A percentile compares a stretch with the other conserved stretches of the same genome.
Evolutionary conservation across 352 stramenopile genomes (phyloP).

Genomic region (Halophytophthora batemanensis): DNA sequence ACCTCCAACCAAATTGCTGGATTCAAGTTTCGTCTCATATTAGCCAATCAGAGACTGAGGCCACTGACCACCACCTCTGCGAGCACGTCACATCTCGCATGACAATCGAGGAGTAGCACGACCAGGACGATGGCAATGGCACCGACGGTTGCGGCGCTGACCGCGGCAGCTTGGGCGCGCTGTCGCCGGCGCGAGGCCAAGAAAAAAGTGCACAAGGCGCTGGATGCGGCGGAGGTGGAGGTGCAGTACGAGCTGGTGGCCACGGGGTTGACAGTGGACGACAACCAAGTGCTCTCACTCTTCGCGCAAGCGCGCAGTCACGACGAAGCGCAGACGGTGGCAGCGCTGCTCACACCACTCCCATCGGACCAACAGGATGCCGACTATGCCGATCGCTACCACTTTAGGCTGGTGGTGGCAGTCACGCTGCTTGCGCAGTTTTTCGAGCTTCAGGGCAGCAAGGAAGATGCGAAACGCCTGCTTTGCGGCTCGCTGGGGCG

Average conservation of each 20-base stretch:
- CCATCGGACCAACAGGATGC: slow-evolving; percentile 9
- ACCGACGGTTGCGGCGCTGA: slow-evolving; percentile 1
- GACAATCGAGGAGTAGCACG: too few relatives aligned
- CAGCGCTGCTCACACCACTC: slow-evolving; percentile 43
- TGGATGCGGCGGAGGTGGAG: slow-evolving; percentile 24
- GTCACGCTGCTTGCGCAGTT: slow-evolving; percentile 23
- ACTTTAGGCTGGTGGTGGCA: slow-evolving; percentile 42
- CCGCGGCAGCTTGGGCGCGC: slow-evolving; percentile 19
- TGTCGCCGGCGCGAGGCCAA: slow-evolving; percentile 18
- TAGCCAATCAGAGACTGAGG: too few relatives aligned
- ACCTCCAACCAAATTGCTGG: too few relatives aligned
- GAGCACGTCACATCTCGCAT: too few relatives aligned
- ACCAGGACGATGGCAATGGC: not conserved
- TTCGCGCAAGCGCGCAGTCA: slow-evolving; percentile 5
- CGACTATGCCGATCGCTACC: slow-evolving; percentile 27
- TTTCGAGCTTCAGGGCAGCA: slow-evolving; percentile 10
- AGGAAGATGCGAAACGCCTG: slow-evolving; percentile 3
- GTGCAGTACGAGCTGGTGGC: slow-evolving; percentile 55
- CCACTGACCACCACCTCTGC: too few relatives aligned
- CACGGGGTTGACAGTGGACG: slow-evolving; percentile 27
- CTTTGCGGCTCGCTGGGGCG: slow-evolving; percentile 8
- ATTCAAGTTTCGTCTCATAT: too few relatives aligned
- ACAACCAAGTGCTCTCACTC: slow-evolving; percentile 23
- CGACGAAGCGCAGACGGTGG: slow-evolving; percentile 10
- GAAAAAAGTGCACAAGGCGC: not conserved